Conservation (phyloP, 2,329 filamentous ascomycete genomes). For the Colletotrichum eleusines region DNA sequence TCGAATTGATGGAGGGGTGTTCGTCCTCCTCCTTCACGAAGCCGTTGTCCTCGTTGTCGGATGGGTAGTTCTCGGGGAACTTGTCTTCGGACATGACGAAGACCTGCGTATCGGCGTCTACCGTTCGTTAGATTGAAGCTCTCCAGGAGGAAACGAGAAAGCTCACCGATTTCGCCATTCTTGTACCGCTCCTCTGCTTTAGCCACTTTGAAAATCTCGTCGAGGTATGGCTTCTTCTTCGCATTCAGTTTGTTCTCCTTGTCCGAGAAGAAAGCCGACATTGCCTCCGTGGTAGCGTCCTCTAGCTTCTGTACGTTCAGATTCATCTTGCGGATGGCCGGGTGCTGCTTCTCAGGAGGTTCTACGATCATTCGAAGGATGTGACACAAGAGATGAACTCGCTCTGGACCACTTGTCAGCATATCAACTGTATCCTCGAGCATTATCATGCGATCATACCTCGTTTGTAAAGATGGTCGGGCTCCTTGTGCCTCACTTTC, state of each 20-base stretch:
- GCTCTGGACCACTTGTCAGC: slow-evolving; percentile 58
- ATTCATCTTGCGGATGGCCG: slow-evolving; percentile 64
- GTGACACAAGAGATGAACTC: slow-evolving; percentile 69
- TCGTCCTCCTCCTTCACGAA: slow-evolving; percentile 59
- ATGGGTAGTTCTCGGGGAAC: slow-evolving; percentile 59
- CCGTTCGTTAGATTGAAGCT: slow-evolving; percentile 10
- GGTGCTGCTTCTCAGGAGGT: slow-evolving; percentile 62
- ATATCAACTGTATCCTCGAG: not conserved
- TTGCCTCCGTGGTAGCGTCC: slow-evolving; percentile 67
- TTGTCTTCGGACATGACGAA: slow-evolving; percentile 67
- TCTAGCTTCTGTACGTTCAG: slow-evolving; percentile 69
- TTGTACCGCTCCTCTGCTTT: slow-evolving; percentile 67
- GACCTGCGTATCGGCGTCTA: slow-evolving; percentile 62
- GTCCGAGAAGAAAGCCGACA: slow-evolving; percentile 70
- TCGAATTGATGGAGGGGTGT: slow-evolving; percentile 51
- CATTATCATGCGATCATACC: slow-evolving; percentile 58
- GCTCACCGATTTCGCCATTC: slow-evolving; percentile 68
- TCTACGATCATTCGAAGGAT: slow-evolving; percentile 70
- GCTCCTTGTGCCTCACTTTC: slow-evolving; percentile 76
- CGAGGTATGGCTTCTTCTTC: slow-evolving; percentile 67
- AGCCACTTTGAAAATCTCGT: slow-evolving; percentile 73
- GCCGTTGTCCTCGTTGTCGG: slow-evolving; percentile 60
- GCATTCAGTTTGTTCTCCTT: slow-evolving; percentile 65
- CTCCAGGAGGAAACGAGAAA: not conserved
- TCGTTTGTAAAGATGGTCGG: slow-evolving; percentile 77